Evolutionary conservation across 2,329 filamentous ascomycete species (phyloP), one percentile per base, ranked within the genome.

Genomic region (Cytospora mali): DNA sequence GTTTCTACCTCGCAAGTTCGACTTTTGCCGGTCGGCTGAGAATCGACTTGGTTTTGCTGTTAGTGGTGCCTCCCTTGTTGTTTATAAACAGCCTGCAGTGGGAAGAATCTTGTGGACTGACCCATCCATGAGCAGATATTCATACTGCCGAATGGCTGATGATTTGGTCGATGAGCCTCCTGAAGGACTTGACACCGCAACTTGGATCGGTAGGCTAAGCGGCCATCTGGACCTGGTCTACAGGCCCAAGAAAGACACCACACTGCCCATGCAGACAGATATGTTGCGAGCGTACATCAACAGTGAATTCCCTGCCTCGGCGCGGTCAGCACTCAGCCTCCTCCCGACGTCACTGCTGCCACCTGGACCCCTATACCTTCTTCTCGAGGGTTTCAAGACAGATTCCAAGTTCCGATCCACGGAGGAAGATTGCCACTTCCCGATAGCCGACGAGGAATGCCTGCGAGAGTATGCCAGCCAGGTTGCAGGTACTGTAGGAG

Each of bases 111-210:
- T 2, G 10, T 42, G 27, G 25, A 23, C 50, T 73, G 42, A 72
- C 55, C n/a, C 14, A 5, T 14, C 3, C n/a, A 10, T 39, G 4
- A 21, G n/a, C 49, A 84, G 82, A 4, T 92, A 92, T 70, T 89
- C 88, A 0, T 92, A 91, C 71, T 92, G 89, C 68, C 81, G 89
- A 13, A 84, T 91, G 11, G 88, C 88, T 1, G 90, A 92, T 71
- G 89, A 92, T 68, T 77, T 92, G 5, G 83, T 92, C 10, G 89
- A 92, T 67, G 83, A 91, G 64, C 84, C 89, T 0, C 68, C 75
- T 1, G 79, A 78, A 1, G 71, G 77, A 1, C 70, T 76, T 0
- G 84, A 88, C 67, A 86, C 87, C 6, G 74, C 75, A 28, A 68
- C 75, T 10, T 90, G 87, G 82, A 84, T 90, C 52, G 71, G 74